A percentile compares a stretch with the other conserved stretches of the same genome.
Evolutionary conservation across 129 eudicot genomes (phyloP).

Genomic region (Ambrosia trifida): DNA sequence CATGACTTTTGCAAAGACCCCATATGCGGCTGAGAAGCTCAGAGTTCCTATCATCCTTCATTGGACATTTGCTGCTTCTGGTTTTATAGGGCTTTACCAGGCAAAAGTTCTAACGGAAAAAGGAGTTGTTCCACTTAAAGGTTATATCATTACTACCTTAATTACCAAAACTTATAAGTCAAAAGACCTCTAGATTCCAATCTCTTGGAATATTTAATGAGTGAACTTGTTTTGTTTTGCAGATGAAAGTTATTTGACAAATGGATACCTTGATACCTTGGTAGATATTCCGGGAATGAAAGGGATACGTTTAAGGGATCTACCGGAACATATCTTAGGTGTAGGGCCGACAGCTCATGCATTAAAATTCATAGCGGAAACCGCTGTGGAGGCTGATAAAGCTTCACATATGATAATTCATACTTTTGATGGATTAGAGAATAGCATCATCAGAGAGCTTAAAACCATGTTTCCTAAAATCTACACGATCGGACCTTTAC

Average conservation of each 20-base stretch:
- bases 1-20: conserved; percentile 37
- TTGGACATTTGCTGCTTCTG: conserved; percentile 36
- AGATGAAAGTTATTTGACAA: conserved; percentile 49
- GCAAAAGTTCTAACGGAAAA: conserved; percentile 12
- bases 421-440: conserved; percentile 56
- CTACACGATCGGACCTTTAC: conserved; percentile 54
- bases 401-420: conserved; percentile 47
- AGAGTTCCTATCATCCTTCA: conserved; percentile 25
- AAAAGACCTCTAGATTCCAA: not conserved
- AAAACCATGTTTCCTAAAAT: conserved; percentile 27
- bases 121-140: conserved; percentile 36
- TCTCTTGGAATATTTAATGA: not conserved
- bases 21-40: conserved; percentile 25
- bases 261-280: conserved; percentile 50
- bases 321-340: conserved; percentile 53
- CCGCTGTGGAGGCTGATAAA: conserved; percentile 20
- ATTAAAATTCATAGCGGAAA: conserved; percentile 31
- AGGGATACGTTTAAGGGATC: conserved; percentile 44
- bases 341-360: conserved; percentile 35
- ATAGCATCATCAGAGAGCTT: conserved; percentile 32
- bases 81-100: conserved; percentile 31
- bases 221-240: conserved; percentile 15
- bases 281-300: conserved; percentile 52
- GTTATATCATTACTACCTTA: not conserved
- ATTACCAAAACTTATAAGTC: not conserved